A percentile compares a stretch with the other conserved stretches of the same genome.
Evolutionary conservation across 192 early-diverging fungal genomes (phyloP).

Genomic region (Entomortierella beljakovae): DNA sequence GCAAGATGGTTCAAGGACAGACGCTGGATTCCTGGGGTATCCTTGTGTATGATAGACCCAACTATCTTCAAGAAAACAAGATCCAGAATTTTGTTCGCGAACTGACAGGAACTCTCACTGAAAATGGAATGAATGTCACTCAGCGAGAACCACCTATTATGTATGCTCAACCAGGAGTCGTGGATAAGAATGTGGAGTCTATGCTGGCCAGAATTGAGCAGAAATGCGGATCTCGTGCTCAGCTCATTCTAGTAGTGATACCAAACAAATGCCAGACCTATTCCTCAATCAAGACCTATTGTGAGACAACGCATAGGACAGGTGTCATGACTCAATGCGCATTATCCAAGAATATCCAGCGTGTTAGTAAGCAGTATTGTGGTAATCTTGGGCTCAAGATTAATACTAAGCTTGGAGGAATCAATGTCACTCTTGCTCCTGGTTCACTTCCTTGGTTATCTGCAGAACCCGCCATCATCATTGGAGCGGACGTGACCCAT

Average conservation of each 20-base stretch:
- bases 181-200: conserved; percentile 70
- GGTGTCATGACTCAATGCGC: conserved; percentile 54
- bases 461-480: conserved; percentile 74
- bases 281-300: conserved; percentile 32
- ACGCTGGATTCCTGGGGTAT: conserved; percentile 76
- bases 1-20: conserved; percentile 73
- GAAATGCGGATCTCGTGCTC: conserved; percentile 52
- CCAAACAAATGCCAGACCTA: conserved; percentile 36
- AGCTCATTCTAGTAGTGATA: conserved; percentile 39
- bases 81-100: conserved; percentile 74
- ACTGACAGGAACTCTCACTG: conserved; percentile 70
- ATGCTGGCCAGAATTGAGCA: conserved; percentile 69
- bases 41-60: conserved; percentile 69
- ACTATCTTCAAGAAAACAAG: conserved; percentile 19
- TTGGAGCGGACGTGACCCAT: conserved; percentile 92
- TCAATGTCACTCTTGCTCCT: conserved; percentile 59
- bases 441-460: conserved; percentile 19
- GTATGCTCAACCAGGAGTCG: conserved; percentile 61
- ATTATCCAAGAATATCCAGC: conserved; percentile 43
- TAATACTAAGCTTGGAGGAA: conserved; percentile 87
- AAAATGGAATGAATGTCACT: conserved; percentile 59
- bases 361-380: conserved; percentile 75
- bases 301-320: conserved; percentile 13
- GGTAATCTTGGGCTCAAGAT: conserved; percentile 92
- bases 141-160: conserved; percentile 41